Evolutionary conservation across 2,329 filamentous ascomycete species (phyloP).

Genomic region (Chalaropsis ovoidea): DNA sequence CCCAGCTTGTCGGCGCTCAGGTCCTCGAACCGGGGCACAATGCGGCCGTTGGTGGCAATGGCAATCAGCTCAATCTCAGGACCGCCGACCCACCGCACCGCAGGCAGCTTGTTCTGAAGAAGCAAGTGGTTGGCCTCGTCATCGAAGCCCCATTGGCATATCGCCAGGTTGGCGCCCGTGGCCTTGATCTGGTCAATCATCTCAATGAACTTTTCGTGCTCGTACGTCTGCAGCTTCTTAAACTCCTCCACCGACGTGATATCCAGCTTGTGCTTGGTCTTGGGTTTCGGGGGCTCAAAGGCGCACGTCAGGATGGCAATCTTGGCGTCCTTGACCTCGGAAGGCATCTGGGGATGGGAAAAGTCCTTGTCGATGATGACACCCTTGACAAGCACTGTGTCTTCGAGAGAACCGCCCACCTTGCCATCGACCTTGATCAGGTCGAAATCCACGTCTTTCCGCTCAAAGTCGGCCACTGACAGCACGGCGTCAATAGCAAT

Average conservation of each 20-base stretch:
- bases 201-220: conserved; percentile 90
- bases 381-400: conserved; percentile 89
- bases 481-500: conserved; percentile 96
- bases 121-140: conserved; percentile 97
- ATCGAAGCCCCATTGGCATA: conserved; percentile 99
- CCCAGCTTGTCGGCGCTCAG: conserved; percentile 85
- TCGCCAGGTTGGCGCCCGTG: conserved; percentile 90
- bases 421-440: conserved; percentile 99
- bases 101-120: conserved; percentile 89
- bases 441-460: conserved; percentile 97
- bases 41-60: conserved; percentile 95
- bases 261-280: conserved; percentile 98
- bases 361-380: conserved; percentile 99
- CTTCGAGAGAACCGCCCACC: conserved; percentile 86
- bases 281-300: conserved; percentile 97
- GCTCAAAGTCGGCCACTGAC: conserved; percentile 88
- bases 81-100: conserved; percentile 94
- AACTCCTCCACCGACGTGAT: conserved; percentile 97
- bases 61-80: conserved; percentile 98
- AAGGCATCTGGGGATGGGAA: conserved; percentile 97
- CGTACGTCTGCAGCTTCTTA: conserved; percentile 93
- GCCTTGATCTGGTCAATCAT: conserved; percentile 99
- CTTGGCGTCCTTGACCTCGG: conserved; percentile 89
- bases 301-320: conserved; percentile 95
- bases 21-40: conserved; percentile 95